Evolutionary conservation across 2,329 filamentous ascomycete genomes (phyloP), one percentile per base, ranked within the genome.

Genomic region (Sarocladium strictum): DNA sequence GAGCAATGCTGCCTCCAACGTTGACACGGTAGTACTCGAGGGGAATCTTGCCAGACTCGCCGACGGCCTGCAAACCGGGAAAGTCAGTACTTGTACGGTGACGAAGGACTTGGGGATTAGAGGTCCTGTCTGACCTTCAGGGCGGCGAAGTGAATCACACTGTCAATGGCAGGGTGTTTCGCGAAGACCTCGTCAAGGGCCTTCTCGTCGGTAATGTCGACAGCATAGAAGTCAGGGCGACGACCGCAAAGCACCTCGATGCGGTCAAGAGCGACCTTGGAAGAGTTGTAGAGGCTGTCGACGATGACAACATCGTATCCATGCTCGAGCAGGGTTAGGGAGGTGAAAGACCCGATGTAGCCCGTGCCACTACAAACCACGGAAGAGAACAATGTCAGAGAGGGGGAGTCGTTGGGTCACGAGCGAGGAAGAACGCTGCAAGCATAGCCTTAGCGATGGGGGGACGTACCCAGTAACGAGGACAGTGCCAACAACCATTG

Each of bases 21-120:
- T 99, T 99, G 78, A 96, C 89, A 64, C 88, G 83, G 80, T 97
- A 99, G 83, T 99, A 99, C 75, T 97, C 92, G 67, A 97, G 84
- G 45, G 94, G 94, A 59, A 90, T 95, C 72, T 96, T 90, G 66
- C 81, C 85, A 54, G 93, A 97, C 76, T 99, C 93, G 67, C 94
- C 94, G 57, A 99, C 94, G 47, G 95, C 93, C 90, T 95, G 63
- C n/a, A 15, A 19, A 19, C 7, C 10, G 12, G n/a, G 15, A 53
- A 9, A 19, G 49, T 52, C 49, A 52, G 49, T 24, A 6, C 10
- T 7, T 11, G 23, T 23, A 2, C 17, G n/a, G n/a, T n/a, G n/a
- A n/a, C n/a, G n/a, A n/a, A n/a, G n/a, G n/a, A n/a, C n/a, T n/a
- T n/a, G n/a, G n/a, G n/a, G n/a, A n/a, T n/a, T n/a, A n/a, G n/a